phyloP scores from a whole-genome alignment of 495 filamentous ascomycete species.

The Penicillium samsonianum region DNA sequence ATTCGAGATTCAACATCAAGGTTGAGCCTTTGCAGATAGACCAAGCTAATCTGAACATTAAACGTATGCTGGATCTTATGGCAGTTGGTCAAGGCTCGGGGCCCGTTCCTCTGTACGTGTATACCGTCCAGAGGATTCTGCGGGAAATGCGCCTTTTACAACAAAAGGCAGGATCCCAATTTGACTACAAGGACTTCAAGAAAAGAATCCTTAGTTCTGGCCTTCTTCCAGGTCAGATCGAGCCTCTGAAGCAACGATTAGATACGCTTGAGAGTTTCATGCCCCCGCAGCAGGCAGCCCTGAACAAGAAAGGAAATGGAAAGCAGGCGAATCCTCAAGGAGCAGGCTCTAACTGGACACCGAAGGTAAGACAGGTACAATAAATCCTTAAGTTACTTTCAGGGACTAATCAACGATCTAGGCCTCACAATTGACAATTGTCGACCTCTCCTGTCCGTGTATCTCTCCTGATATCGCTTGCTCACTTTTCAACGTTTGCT shows the following conservation, averaged over 20 bases:
- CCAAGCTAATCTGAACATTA: slow-evolving; percentile 59
- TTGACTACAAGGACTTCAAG: slow-evolving; percentile 58
- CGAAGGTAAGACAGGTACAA: slow-evolving; percentile 5
- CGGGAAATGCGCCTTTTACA: slow-evolving; percentile 56
- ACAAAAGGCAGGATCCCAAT: slow-evolving; percentile 36
- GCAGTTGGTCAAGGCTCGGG: slow-evolving; percentile 51
- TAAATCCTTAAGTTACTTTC: not conserved
- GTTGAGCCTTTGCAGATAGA: slow-evolving; percentile 59
- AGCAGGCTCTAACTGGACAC: slow-evolving; percentile 15
- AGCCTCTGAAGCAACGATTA: slow-evolving; percentile 55
- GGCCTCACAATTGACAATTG: slow-evolving; percentile 56
- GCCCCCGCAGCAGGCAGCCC: slow-evolving; percentile 27
- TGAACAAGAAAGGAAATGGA: slow-evolving; percentile 1
- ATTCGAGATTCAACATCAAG: slow-evolving; percentile 40
- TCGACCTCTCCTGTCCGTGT: slow-evolving; percentile 74
- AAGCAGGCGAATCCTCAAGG: not conserved
- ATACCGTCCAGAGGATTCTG: slow-evolving; percentile 57
- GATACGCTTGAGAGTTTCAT: slow-evolving; percentile 62
- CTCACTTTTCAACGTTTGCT: slow-evolving; percentile 66
- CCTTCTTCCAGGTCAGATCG: slow-evolving; percentile 47
- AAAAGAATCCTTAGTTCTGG: slow-evolving; percentile 33
- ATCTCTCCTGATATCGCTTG: slow-evolving; percentile 64
- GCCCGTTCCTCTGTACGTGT: slow-evolving; percentile 62
- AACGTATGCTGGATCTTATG: slow-evolving; percentile 69
- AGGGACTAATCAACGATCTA: not conserved